These are phyloP conservation scores for Tillandsia fasciculata DNA, from an alignment of 176 grass and related monocot species.

Conservation along the genomic window DNA sequence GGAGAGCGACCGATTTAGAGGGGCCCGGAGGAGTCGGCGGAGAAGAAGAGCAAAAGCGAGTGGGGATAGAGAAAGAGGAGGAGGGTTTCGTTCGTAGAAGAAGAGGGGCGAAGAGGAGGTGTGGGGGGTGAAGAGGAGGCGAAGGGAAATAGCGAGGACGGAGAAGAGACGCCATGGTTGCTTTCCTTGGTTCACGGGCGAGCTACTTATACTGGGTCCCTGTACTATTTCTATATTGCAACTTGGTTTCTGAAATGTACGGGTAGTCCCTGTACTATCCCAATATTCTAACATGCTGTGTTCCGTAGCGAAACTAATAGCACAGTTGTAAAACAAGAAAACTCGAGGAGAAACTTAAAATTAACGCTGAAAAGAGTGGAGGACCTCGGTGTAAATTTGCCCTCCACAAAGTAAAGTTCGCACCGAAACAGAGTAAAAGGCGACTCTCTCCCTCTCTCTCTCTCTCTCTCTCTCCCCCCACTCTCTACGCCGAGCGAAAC, in stretches of 20 bases:
- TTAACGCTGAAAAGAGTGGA: too few relatives aligned
- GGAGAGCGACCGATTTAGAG: conserved; percentile 27
- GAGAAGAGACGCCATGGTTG: conserved; percentile 36
- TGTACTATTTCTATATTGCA: too few relatives aligned
- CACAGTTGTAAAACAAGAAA: too few relatives aligned
- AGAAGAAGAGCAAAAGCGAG: background rate
- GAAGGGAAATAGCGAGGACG: conserved; percentile 20
- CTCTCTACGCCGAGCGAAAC: background rate
- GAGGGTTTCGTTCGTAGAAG: background rate
- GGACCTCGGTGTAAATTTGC: background rate
- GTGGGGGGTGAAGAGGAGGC: background rate
- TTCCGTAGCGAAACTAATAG: too few relatives aligned
- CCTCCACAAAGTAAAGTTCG: conserved; percentile 13
- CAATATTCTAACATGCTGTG: too few relatives aligned
- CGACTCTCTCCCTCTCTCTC: background rate
- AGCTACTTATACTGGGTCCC: too few relatives aligned
- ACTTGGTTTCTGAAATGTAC: too few relatives aligned
- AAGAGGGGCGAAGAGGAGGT: background rate
- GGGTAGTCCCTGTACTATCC: too few relatives aligned
- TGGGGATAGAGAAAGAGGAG: conserved; percentile 8
- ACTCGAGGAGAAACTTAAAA: too few relatives aligned
- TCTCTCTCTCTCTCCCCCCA: background rate
- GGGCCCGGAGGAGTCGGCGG: conserved; percentile 11
- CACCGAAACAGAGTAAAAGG: conserved; percentile 25
- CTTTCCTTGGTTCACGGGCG: too few relatives aligned